Evolutionary conservation across 2,329 filamentous ascomycete genomes (phyloP).

Genomic region (Cladosporium sp.): DNA sequence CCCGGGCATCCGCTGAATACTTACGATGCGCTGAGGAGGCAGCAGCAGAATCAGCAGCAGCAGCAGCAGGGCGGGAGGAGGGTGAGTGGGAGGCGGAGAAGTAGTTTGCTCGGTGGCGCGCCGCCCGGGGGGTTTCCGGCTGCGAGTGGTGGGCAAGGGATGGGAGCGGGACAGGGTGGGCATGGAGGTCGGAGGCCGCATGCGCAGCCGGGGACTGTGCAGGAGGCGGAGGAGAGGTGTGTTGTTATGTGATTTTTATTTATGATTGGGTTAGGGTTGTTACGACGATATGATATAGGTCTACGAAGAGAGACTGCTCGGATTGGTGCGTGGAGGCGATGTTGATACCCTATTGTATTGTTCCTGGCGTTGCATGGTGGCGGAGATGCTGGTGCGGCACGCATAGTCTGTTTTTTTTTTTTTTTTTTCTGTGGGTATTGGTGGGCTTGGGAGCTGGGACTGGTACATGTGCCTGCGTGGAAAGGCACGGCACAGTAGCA

Average conservation of each 20-base stretch:
- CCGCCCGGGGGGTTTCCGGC: slow-evolving; percentile 3
- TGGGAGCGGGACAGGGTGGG: not conserved
- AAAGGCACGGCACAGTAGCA: no score
- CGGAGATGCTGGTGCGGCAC: no score
- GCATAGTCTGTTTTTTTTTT: no score
- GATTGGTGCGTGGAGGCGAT: no score
- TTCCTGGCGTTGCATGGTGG: no score
- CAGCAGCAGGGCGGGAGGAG: slow-evolving; percentile 10
- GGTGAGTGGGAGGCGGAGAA: slow-evolving; percentile 13
- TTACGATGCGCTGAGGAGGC: slow-evolving; percentile 27
- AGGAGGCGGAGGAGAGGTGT: slow-evolving; percentile 36
- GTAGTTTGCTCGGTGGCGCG: slow-evolving; percentile 14
- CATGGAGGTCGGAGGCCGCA: slow-evolving; percentile 12
- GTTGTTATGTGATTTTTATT: slow-evolving; percentile 41
- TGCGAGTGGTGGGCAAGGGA: not conserved
- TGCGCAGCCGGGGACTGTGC: slow-evolving; percentile 23
- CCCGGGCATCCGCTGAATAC: slow-evolving; percentile 31
- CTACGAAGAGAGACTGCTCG: no score
- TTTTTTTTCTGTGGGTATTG: no score
- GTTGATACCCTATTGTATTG: no score
- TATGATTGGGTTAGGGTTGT: no score
- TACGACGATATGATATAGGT: no score
- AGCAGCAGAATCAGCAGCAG: slow-evolving; percentile 19
- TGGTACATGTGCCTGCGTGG: no score
- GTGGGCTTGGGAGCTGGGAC: no score